Percentiles rank a stretch among this genome's conserved stretches.
Conservation (phyloP, 345 rosid genomes). For the Triadica sebifera region DNA sequence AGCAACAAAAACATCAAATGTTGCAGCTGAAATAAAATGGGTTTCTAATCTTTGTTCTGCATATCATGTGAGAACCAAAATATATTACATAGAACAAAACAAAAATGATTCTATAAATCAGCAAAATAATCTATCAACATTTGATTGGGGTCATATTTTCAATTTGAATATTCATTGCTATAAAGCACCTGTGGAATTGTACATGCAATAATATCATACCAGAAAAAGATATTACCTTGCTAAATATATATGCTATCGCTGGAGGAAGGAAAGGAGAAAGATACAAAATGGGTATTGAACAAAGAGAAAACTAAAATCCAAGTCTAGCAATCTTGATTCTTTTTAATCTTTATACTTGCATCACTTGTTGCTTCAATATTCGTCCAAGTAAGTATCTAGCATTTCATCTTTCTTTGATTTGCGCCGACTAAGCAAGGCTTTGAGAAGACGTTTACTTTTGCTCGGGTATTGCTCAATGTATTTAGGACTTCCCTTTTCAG, state of each 20-base stretch:
- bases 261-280: background rate
- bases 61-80: no score
- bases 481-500: constrained; percentile 53
- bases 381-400: constrained; percentile 78
- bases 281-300: background rate
- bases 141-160: background rate
- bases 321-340: background rate
- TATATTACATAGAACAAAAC: no score
- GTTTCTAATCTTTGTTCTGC: no score
- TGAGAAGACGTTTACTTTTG: constrained; percentile 85
- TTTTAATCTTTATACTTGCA: background rate
- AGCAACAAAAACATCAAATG: no score
- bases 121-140: background rate
- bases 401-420: constrained; percentile 88
- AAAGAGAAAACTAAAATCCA: constrained; percentile 4
- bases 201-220: background rate
- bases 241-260: background rate
- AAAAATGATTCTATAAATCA: background rate
- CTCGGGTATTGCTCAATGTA: constrained; percentile 67
- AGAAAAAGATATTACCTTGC: background rate
- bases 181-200: background rate
- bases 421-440: constrained; percentile 88
- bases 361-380: constrained; percentile 47
- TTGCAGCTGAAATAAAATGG: no score
- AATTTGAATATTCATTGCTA: background rate